These are phyloP conservation scores for Favolaschia claudopus DNA, from an alignment of 768 basidiomycete genomes.

Conservation along the genomic window DNA sequence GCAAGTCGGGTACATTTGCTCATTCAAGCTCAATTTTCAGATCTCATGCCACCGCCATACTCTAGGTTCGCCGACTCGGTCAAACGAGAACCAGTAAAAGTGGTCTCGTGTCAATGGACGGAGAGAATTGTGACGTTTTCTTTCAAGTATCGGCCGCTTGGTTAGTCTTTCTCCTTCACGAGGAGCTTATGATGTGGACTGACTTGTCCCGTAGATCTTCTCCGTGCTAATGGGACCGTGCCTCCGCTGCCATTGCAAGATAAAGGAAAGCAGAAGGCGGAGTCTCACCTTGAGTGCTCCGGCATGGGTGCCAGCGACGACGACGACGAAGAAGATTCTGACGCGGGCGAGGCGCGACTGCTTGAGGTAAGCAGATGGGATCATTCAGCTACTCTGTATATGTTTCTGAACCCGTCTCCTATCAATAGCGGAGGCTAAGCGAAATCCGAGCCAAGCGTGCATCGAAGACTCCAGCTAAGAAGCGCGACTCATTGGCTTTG, in stretches of 20 bases:
- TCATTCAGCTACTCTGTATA: not conserved
- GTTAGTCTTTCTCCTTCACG: slow-evolving; percentile 10
- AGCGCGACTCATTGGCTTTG: too few species aligned
- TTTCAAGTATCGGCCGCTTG: slow-evolving; percentile 34
- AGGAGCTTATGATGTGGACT: not conserved
- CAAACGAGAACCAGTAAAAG: not conserved
- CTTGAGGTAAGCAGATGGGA: slow-evolving; percentile 8
- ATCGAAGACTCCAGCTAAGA: slow-evolving; percentile 23
- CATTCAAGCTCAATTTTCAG: not conserved
- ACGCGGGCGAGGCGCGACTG: slow-evolving; percentile 10
- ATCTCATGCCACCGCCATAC: too few species aligned
- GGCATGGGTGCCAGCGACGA: not conserved
- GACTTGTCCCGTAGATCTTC: not conserved
- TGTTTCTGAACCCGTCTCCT: not conserved
- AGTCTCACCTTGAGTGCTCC: not conserved
- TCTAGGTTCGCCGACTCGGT: slow-evolving; percentile 6
- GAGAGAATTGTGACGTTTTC: slow-evolving; percentile 26
- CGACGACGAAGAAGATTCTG: slow-evolving; percentile 4
- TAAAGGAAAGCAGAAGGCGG: slow-evolving; percentile 11
- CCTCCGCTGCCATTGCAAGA: not conserved
- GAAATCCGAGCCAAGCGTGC: slow-evolving; percentile 21
- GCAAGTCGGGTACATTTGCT: slow-evolving; percentile 29
- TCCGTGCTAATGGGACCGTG: slow-evolving; percentile 15
- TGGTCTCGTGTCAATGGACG: slow-evolving; percentile 4
- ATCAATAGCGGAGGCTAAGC: too few species aligned